A percentile compares a stretch with the other conserved stretches of the same genome.
phyloP scores from a whole-genome alignment of 768 basidiomycete species.

The Mycena haematopus region DNA sequence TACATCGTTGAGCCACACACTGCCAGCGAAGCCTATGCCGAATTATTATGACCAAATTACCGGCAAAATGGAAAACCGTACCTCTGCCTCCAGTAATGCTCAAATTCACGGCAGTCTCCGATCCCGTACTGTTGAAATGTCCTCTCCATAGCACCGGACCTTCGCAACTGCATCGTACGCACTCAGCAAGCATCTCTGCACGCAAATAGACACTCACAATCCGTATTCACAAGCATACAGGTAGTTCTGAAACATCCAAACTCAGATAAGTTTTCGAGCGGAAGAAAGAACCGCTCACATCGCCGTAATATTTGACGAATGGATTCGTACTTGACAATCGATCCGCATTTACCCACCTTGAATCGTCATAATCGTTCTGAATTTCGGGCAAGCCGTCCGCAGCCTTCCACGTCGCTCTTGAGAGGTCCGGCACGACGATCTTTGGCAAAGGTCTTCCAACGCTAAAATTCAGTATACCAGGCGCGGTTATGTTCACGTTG shows the following conservation, averaged over 20 bases:
- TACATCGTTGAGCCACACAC: constrained; percentile 62
- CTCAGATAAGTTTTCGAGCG: not conserved
- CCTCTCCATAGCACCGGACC: constrained; percentile 66
- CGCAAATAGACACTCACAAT: constrained; percentile 47
- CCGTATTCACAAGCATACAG: constrained; percentile 69
- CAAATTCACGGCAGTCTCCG: constrained; percentile 52
- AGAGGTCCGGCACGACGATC: constrained; percentile 15
- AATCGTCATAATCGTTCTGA: constrained; percentile 49
- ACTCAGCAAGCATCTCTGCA: not conserved
- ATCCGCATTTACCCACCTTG: constrained; percentile 54
- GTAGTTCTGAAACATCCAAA: constrained; percentile 18
- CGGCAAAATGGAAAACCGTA: constrained; percentile 25
- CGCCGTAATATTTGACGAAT: constrained; percentile 53
- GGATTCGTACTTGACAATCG: constrained; percentile 57
- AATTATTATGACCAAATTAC: constrained; percentile 2
- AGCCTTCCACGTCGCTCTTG: constrained; percentile 50
- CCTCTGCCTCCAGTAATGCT: constrained; percentile 66
- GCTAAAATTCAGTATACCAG: constrained; percentile 12
- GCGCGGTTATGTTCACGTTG: not conserved
- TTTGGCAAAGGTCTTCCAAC: constrained; percentile 14
- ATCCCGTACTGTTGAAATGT: constrained; percentile 54
- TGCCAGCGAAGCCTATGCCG: constrained; percentile 61
- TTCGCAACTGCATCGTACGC: constrained; percentile 51
- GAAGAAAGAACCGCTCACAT: constrained; percentile 45
- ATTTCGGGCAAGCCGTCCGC: constrained; percentile 62